Evolutionary conservation across 805 yeast genomes (phyloP).

Genomic region (Kuraishia piskuri): DNA sequence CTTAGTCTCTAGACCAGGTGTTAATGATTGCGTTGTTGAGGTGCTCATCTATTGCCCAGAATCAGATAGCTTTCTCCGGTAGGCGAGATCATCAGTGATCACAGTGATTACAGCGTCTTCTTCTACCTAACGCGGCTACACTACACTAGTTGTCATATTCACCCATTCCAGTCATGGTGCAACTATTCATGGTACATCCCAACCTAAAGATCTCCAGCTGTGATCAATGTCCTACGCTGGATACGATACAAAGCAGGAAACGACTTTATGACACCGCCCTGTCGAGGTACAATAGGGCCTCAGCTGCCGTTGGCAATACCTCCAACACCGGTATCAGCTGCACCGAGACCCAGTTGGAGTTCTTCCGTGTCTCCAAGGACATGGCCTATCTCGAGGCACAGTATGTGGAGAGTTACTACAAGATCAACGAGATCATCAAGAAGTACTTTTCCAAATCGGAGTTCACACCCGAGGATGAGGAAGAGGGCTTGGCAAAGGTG

Average conservation of each 20-base stretch:
- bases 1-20: no score
- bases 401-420: slow-evolving; percentile 15
- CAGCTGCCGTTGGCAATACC: slow-evolving; percentile 12
- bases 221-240: slow-evolving; percentile 13
- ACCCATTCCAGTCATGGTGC: slow-evolving; percentile 16
- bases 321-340: slow-evolving; percentile 7
- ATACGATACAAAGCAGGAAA: slow-evolving; percentile 11
- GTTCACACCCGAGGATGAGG: slow-evolving; percentile 8
- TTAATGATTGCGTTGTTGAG: not conserved
- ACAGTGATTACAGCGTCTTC: no score
- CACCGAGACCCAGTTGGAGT: slow-evolving; percentile 11
- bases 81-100: not conserved
- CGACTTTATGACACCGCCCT: slow-evolving; percentile 10
- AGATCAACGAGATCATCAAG: slow-evolving; percentile 16
- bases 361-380: slow-evolving; percentile 17
- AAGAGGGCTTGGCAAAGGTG: slow-evolving; percentile 8
- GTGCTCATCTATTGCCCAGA: not conserved
- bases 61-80: not conserved
- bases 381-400: slow-evolving; percentile 18
- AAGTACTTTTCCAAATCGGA: slow-evolving; percentile 15
- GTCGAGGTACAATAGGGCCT: slow-evolving; percentile 9
- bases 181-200: slow-evolving; percentile 22
- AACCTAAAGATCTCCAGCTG: slow-evolving; percentile 19
- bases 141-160: no score
- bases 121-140: no score